Evolutionary conservation across 140 eudicot species (phyloP).

Genomic region (Oenanthe javanica): DNA sequence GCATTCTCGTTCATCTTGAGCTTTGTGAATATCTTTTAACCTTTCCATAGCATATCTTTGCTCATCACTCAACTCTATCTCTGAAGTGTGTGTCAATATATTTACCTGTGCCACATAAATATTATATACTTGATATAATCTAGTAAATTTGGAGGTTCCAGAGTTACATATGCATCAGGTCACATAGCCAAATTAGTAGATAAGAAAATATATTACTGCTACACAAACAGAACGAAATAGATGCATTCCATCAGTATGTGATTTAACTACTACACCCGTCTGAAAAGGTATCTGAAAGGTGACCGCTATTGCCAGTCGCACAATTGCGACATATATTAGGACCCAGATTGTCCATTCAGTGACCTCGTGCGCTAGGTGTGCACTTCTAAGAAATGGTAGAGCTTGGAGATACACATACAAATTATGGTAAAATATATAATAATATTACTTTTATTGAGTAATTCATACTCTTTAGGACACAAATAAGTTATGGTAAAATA

Average conservation of each 20-base stretch:
- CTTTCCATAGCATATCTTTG: slow-evolving; percentile 36
- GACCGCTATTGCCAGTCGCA: too few species aligned
- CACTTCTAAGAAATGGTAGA: background rate
- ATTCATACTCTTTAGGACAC: background rate
- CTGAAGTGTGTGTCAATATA: slow-evolving; percentile 64
- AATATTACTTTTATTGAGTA: background rate
- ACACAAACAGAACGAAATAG: background rate
- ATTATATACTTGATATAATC: background rate
- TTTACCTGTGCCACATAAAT: slow-evolving; percentile 48
- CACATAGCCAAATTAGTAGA: background rate
- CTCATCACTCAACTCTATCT: slow-evolving; percentile 30
- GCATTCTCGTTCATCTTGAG: slow-evolving; percentile 57
- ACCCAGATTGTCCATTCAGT: background rate
- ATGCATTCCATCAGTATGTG: background rate
- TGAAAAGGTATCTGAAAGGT: too few species aligned
- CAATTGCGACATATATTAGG: too few species aligned
- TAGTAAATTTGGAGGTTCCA: background rate
- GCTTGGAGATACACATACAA: background rate
- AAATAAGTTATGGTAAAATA: too few species aligned
- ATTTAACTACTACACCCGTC: too few species aligned
- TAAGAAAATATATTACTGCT: background rate
- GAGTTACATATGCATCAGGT: background rate
- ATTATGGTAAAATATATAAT: background rate
- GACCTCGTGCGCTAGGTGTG: background rate
- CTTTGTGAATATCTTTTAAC: slow-evolving; percentile 49